Base-by-base conservation (phyloP, 192 early-diverging fungal species). In the Coemansia sp. region DNA sequence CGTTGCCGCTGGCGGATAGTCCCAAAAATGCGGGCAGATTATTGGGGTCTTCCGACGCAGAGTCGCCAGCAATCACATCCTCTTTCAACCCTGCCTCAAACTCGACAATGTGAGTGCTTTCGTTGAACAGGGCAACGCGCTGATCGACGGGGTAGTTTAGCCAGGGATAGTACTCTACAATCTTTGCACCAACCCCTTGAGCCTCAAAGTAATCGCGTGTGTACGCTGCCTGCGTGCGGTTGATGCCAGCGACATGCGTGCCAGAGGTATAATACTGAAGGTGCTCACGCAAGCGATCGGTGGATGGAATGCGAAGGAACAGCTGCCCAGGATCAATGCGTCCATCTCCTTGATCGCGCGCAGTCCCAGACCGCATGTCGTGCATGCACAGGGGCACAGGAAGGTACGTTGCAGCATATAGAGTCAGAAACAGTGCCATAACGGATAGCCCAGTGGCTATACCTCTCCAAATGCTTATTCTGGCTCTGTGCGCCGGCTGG, bases 11-110 rank as follows among this genome's bases (percentile, higher is more conserved):
- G 10, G 76, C 83, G 31, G 88, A 83, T 67, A 85, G 85, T 19
- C 84, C 88, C 66, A 88, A 88, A 68, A 91, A 91, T 2, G 89
- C 75, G 0, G 86, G 85, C 9, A 87, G 65, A 31, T 75, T 84
- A 31, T 87, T 78, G 32, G 82, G 75, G 42, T 88, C 82, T 12
- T 86, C 77, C 10, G 86, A 84, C 4, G 89, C 85, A 27, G 80
- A 64, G 67, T 91, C 89, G 20, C 86, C 86, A n/a, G 86, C 77
- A 27, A 91, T 65, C 17, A 72, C 32, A 19, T 87, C 87, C 65
- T 91, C 89, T 11, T 53, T 61, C 32, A 91, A 71, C 22, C 69
- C 66, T 1, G 89, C 89, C 41, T 87, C 85, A 65, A 82, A 91
- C 29, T 58, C 36, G 13, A 87, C 60, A 10, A 64, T 45, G 2